phyloP scores from a whole-genome alignment of 1,284 basidiomycete genomes.

The Phenoliferia sp. region DNA sequence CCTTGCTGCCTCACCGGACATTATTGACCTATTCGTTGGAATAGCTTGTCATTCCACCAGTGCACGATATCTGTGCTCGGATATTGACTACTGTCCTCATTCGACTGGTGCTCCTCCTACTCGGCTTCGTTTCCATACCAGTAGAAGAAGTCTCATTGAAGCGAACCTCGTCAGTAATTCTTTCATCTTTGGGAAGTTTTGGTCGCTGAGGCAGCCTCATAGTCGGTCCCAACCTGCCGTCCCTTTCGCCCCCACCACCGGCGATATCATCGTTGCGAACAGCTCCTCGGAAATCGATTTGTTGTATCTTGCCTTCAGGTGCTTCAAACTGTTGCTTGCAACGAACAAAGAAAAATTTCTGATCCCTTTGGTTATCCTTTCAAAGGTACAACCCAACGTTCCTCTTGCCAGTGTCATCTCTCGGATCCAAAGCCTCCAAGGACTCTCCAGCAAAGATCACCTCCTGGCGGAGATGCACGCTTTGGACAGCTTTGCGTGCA shows the following conservation, averaged over 20 bases:
- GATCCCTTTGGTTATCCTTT: background rate
- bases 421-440: conserved; percentile 13
- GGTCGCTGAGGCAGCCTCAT: background rate
- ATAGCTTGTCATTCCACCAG: background rate
- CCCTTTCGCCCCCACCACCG: conserved; percentile 20
- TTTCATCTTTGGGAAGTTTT: background rate
- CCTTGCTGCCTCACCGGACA: background rate
- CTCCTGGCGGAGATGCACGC: conserved; percentile 7
- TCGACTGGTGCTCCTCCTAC: conserved; percentile 15
- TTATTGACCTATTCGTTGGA: background rate
- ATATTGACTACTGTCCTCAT: conserved; percentile 5
- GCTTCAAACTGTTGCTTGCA: background rate
- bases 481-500: conserved; percentile 1
- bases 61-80: conserved; percentile 3
- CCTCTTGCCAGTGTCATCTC: conserved; percentile 28
- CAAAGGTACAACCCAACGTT: conserved; percentile 30
- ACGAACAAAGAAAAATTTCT: too few relatives aligned
- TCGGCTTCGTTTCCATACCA: conserved; percentile 25
- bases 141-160: conserved; percentile 22
- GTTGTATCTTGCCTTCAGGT: conserved; percentile 35
- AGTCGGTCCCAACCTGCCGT: conserved; percentile 11
- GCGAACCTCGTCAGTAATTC: conserved; percentile 10
- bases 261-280: conserved; percentile 38
- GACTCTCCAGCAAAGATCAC: conserved; percentile 10
- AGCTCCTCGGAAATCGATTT: conserved; percentile 38